phyloP scores from a whole-genome alignment of 106 monocot species.

The Acanthochlamys bracteata region DNA sequence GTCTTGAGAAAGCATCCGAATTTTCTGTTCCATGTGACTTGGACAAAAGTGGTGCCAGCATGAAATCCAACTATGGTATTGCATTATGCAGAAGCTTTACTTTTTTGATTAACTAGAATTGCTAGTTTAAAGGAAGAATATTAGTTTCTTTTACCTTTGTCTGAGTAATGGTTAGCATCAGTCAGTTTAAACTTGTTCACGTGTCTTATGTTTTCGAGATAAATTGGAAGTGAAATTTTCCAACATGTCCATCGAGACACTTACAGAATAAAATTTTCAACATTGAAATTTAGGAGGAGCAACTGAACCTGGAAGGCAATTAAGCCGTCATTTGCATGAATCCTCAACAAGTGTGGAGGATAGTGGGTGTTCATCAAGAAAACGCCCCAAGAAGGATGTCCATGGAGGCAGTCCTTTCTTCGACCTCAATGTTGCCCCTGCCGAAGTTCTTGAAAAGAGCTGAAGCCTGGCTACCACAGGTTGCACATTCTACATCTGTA shows the following conservation, averaged over 20 bases:
- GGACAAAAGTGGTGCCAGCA: not conserved
- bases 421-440: conserved; percentile 50
- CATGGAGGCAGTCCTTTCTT: conserved; percentile 11
- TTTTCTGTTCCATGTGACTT: conserved; percentile 14
- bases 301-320: not conserved
- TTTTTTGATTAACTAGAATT: not conserved
- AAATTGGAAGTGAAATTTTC: conserved; percentile 2
- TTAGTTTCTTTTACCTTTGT: not conserved
- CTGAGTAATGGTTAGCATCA: not conserved
- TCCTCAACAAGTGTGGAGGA: conserved; percentile 33
- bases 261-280: not conserved
- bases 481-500: conserved; percentile 28
- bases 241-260: conserved; percentile 1
- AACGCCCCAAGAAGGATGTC: conserved; percentile 30
- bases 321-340: conserved; percentile 7
- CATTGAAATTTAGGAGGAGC: conserved; percentile 9
- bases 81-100: not conserved
- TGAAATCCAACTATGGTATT: not conserved
- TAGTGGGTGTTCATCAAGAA: conserved; percentile 26
- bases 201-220: not conserved
- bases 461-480: conserved; percentile 1
- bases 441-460: conserved; percentile 28
- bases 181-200: not conserved
- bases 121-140: not conserved
- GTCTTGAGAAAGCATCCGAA: conserved; percentile 30